Percentiles rank a stretch among this genome's conserved stretches.
These are phyloP conservation scores for Entomortierella parvispora DNA, from an alignment of 192 early-diverging fungal species.

Conservation along the genomic window DNA sequence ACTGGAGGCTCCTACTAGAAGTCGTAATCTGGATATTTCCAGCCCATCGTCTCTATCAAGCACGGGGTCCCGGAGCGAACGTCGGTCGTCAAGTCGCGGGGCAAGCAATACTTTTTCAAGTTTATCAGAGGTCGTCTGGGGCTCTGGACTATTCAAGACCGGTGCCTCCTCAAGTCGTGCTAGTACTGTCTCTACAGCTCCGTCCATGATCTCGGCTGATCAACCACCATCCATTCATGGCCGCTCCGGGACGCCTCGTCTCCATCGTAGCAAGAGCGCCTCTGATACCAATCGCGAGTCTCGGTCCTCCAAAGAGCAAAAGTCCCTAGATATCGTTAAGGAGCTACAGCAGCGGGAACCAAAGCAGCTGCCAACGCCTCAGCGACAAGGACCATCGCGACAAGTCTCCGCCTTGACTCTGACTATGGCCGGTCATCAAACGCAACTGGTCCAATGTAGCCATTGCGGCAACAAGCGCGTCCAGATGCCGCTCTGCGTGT, in stretches of 20 bases:
- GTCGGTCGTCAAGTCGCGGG: conserved; percentile 6
- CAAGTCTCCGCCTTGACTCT: neutral
- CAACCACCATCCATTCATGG: no score
- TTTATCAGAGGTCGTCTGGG: conserved; percentile 26
- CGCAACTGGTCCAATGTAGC: conserved; percentile 24
- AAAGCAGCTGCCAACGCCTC: neutral
- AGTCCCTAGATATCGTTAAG: no score
- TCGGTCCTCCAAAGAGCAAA: neutral
- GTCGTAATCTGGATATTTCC: conserved; percentile 17
- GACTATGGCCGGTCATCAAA: conserved; percentile 40
- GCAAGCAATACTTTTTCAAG: conserved; percentile 9
- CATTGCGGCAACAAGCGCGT: conserved; percentile 30
- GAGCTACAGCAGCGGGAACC: neutral
- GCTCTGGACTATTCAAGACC: conserved; percentile 30
- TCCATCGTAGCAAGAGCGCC: neutral
- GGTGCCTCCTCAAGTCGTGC: neutral
- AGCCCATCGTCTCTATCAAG: conserved; percentile 24
- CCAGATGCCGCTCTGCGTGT: conserved; percentile 41
- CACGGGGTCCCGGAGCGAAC: conserved; percentile 10
- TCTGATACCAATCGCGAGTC: neutral
- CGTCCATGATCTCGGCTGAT: neutral
- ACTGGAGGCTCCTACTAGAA: no score
- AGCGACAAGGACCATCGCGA: neutral
- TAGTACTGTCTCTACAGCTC: neutral
- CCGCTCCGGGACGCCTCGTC: no score